phyloP scores from a whole-genome alignment of 371 early-diverging fungal genomes.

The Actinomortierella wolfii region DNA sequence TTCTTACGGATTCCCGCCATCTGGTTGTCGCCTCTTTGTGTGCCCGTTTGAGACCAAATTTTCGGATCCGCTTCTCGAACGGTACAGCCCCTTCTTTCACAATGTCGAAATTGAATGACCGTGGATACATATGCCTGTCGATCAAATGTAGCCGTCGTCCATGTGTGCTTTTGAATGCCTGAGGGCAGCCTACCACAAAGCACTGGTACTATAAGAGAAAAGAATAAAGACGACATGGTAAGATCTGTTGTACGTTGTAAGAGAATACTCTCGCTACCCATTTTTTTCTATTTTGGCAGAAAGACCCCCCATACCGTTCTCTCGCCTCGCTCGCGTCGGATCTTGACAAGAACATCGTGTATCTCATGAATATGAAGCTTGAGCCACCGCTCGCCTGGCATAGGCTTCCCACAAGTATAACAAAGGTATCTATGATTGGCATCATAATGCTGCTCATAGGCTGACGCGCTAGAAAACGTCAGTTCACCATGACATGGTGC shows the following conservation, averaged over 20 bases:
- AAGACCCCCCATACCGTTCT: slow-evolving; percentile 52
- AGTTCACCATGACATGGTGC: slow-evolving; percentile 23
- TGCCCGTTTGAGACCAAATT: not conserved
- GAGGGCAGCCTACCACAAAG: slow-evolving; percentile 68
- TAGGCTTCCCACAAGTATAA: slow-evolving; percentile 51
- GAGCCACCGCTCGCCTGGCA: slow-evolving; percentile 58
- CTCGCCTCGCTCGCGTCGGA: slow-evolving; percentile 62
- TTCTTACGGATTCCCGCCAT: slow-evolving; percentile 11
- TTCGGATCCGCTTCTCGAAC: slow-evolving; percentile 38
- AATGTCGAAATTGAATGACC: slow-evolving; percentile 68
- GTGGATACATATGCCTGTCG: slow-evolving; percentile 69
- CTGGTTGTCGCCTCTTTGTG: slow-evolving; percentile 9
- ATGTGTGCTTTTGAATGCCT: slow-evolving; percentile 52
- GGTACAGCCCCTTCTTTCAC: slow-evolving; percentile 55
- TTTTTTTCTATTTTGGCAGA: not conserved
- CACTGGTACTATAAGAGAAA: slow-evolving; percentile 63
- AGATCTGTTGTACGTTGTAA: not conserved
- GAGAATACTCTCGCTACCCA: not conserved
- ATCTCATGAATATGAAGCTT: slow-evolving; percentile 61
- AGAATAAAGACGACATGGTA: not conserved
- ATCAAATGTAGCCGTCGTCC: slow-evolving; percentile 68
- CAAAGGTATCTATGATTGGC: slow-evolving; percentile 59
- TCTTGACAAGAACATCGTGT: slow-evolving; percentile 54
- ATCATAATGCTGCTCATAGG: slow-evolving; percentile 66
- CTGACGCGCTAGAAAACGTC: slow-evolving; percentile 46